Percentiles rank a stretch among this genome's conserved stretches.
Evolutionary conservation across 176 grass and related monocot genomes (phyloP).

Genomic region (Cenchrus americanus): DNA sequence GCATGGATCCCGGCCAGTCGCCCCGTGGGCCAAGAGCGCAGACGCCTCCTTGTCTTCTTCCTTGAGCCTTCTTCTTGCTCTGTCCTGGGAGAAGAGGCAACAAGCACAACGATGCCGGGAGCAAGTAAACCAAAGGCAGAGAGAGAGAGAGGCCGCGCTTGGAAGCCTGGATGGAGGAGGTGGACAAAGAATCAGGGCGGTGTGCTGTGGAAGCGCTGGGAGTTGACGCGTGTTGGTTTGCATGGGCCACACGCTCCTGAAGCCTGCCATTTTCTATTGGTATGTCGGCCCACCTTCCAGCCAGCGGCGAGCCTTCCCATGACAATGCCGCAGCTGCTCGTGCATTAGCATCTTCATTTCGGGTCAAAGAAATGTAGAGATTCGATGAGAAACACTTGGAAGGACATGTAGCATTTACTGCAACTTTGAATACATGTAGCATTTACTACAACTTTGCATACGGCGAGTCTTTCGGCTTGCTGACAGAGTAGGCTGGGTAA

Average conservation of each 20-base stretch:
- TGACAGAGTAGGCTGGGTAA: neutral
- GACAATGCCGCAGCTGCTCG: too few species aligned
- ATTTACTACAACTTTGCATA: neutral
- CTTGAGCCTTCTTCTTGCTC: neutral
- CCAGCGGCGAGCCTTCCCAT: too few species aligned
- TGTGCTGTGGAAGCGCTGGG: slow-evolving; percentile 1
- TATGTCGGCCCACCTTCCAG: too few species aligned
- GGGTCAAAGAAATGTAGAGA: neutral
- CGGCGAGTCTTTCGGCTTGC: neutral
- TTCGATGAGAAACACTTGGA: neutral
- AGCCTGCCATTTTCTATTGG: neutral
- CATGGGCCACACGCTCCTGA: slow-evolving; percentile 18
- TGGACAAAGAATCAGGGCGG: neutral
- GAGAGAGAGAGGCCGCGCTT: too few species aligned
- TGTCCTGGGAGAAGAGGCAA: neutral
- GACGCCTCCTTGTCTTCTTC: neutral
- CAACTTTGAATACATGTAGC: neutral
- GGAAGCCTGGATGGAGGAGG: neutral
- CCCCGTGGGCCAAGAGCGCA: neutral
- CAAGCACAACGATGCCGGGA: neutral
- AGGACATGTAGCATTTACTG: neutral
- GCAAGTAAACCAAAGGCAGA: neutral
- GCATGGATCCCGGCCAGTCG: slow-evolving; percentile 45
- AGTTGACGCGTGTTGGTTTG: slow-evolving; percentile 30
- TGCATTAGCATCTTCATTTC: neutral